Evolutionary conservation across 345 rosid genomes (phyloP), one percentile per base, ranked within the genome.

Genomic region (Zanthoxylum bungeanum): DNA sequence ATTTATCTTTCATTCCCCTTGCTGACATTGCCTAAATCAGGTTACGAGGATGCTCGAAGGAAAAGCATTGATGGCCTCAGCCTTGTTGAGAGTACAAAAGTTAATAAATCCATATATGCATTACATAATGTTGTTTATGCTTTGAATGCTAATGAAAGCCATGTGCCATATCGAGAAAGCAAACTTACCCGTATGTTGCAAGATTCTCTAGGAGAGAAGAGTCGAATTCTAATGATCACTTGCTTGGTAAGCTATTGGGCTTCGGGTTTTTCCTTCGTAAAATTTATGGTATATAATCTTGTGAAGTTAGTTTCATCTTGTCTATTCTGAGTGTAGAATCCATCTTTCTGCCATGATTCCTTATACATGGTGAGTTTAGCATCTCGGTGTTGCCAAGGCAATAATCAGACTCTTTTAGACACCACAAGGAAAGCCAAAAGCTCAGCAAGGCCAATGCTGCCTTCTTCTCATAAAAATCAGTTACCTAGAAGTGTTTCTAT

Each of bases 81-180:
- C 74, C 78, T 82, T 65, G 63, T 66, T 22, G 90, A 87, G 84
- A 90, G 65, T 46, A 64, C 77, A 65, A 81, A 77, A 67, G 81
- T 83, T 21, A 93, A 87, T 61, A 93, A 81, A 82, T 85, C 93
- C 5, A 77, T 93, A 9, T 76, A 90, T 81, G 90, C 97, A 22
- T 70, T 93, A 36, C 89, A 85, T 44, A 89, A 89, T 65, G 98
- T 93, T 60, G 55, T 89, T 64, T 82, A 71, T 69, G 87, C 98
- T 52, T 76, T 93, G 64, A 89, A 76, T 64, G 84, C 86, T 44
- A 86, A 85, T 66, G 93, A 86, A 61, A 69, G 70, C 22, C 90
- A 85, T 65, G 85, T 93, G 39, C 96, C 94, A 25, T 93, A 87
- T 75, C 86, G 97, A 28, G 97, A 89, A 79, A 93, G 90, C 74